Percentiles rank a stretch among this genome's conserved stretches.
phyloP scores from a whole-genome alignment of 352 stramenopile genomes.

The Saprolegnia diclina region DNA sequence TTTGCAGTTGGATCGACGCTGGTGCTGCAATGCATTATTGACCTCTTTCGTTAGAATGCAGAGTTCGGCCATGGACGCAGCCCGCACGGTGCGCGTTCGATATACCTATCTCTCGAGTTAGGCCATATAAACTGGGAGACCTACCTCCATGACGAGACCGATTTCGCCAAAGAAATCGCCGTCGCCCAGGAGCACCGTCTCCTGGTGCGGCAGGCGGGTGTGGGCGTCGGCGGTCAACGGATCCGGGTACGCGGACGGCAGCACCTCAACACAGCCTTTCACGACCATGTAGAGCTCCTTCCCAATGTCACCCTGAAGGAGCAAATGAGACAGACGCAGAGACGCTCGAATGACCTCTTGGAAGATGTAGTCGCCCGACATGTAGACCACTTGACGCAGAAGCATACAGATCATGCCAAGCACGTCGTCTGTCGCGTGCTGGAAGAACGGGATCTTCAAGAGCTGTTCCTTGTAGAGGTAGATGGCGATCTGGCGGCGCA shows the following conservation, averaged over 20 bases:
- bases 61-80: conserved; percentile 61
- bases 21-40: too few species aligned
- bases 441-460: conserved; percentile 65
- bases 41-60: conserved; percentile 49
- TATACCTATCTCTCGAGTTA: conserved; percentile 29
- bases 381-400: conserved; percentile 57
- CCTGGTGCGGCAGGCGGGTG: conserved; percentile 24
- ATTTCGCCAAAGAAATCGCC: conserved; percentile 66
- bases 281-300: conserved; percentile 70
- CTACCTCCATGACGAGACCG: conserved; percentile 52
- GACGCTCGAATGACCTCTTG: conserved; percentile 29
- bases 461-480: conserved; percentile 68
- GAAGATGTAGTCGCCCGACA: conserved; percentile 60
- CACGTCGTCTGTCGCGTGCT: conserved; percentile 51
- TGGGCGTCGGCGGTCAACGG: neutral
- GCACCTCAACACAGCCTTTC: conserved; percentile 55
- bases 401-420: conserved; percentile 71
- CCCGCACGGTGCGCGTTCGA: conserved; percentile 51
- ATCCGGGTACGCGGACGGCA: conserved; percentile 29
- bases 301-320: conserved; percentile 44
- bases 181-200: conserved; percentile 52
- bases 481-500: conserved; percentile 56
- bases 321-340: neutral
- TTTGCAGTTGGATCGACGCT: neutral
- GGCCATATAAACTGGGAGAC: neutral